Conservation (phyloP, 2,329 filamentous ascomycete species). For the Trichoderma sp. region DNA sequence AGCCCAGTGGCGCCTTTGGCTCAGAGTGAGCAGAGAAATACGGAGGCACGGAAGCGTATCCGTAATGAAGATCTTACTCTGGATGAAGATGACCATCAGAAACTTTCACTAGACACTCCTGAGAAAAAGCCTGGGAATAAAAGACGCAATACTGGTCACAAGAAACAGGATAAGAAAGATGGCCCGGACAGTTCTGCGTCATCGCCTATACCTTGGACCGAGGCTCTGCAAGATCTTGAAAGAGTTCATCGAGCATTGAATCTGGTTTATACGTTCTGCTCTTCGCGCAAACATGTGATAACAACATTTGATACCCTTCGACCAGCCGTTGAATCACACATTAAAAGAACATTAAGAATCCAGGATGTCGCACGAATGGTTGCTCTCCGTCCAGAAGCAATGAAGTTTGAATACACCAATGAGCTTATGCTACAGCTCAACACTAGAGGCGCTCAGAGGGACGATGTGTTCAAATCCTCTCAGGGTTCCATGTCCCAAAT, state of each 20-base stretch:
- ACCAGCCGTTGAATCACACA: conserved; percentile 79
- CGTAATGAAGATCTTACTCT: background rate
- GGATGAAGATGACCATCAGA: background rate
- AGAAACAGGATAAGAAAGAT: background rate
- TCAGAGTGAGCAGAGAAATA: background rate
- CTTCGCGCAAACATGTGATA: conserved; percentile 83
- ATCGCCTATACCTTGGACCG: conserved; percentile 63
- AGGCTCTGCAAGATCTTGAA: conserved; percentile 67
- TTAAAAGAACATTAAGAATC: conserved; percentile 64
- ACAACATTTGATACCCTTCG: conserved; percentile 91
- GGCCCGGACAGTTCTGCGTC: conserved; percentile 22
- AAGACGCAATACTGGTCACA: background rate
- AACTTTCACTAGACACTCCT: background rate
- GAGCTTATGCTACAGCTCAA: conserved; percentile 80
- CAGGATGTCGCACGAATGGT: conserved; percentile 83
- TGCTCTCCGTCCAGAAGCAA: conserved; percentile 70
- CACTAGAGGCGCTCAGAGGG: conserved; percentile 63
- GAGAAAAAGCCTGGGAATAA: background rate
- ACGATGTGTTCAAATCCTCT: conserved; percentile 57
- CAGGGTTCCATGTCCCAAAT: conserved; percentile 48
- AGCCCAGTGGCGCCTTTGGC: background rate
- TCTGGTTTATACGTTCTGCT: conserved; percentile 91
- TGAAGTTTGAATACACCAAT: conserved; percentile 84
- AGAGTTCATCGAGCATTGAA: conserved; percentile 83
- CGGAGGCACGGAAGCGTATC: background rate